A percentile compares a stretch with the other conserved stretches of the same genome.
These are phyloP conservation scores for Penicillium soppii DNA, from an alignment of 495 filamentous ascomycete genomes.

Conservation along the genomic window DNA sequence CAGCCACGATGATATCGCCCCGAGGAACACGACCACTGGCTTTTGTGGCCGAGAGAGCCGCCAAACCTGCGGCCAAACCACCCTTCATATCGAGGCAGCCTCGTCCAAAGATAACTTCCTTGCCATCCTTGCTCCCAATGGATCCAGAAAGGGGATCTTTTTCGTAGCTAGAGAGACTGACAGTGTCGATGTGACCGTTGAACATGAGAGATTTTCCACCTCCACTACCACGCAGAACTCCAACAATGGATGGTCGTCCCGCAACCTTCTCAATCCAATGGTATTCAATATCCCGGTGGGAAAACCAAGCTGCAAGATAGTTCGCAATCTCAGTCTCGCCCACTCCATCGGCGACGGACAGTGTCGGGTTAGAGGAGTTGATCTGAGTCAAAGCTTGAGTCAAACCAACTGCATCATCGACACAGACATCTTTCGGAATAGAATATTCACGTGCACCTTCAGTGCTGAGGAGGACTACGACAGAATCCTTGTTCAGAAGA, in stretches of 20 bases:
- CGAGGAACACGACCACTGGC: slow-evolving; percentile 19
- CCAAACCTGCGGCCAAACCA: slow-evolving; percentile 42
- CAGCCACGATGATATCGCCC: slow-evolving; percentile 47
- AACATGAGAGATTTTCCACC: slow-evolving; percentile 48
- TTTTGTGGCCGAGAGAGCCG: slow-evolving; percentile 31
- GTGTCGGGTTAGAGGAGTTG: slow-evolving; percentile 44
- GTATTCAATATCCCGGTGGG: slow-evolving; percentile 44
- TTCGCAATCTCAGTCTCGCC: slow-evolving; percentile 43
- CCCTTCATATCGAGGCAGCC: slow-evolving; percentile 50
- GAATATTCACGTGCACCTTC: slow-evolving; percentile 45
- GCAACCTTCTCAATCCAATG: slow-evolving; percentile 40
- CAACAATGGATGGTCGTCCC: slow-evolving; percentile 47
- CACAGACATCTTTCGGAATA: slow-evolving; percentile 29
- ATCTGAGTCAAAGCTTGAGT: slow-evolving; percentile 41
- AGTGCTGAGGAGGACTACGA: slow-evolving; percentile 55
- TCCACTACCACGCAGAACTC: slow-evolving; percentile 40
- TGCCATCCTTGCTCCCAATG: slow-evolving; percentile 29
- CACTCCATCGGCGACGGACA: slow-evolving; percentile 34
- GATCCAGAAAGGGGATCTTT: slow-evolving; percentile 39
- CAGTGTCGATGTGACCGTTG: slow-evolving; percentile 51
- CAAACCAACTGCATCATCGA: slow-evolving; percentile 34
- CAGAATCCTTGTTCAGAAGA: slow-evolving; percentile 40
- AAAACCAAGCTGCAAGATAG: slow-evolving; percentile 44
- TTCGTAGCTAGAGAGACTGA: slow-evolving; percentile 44
- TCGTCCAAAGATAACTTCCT: slow-evolving; percentile 39